Conservation (phyloP, 805 yeast species). For the Ogataea kodamae region DNA sequence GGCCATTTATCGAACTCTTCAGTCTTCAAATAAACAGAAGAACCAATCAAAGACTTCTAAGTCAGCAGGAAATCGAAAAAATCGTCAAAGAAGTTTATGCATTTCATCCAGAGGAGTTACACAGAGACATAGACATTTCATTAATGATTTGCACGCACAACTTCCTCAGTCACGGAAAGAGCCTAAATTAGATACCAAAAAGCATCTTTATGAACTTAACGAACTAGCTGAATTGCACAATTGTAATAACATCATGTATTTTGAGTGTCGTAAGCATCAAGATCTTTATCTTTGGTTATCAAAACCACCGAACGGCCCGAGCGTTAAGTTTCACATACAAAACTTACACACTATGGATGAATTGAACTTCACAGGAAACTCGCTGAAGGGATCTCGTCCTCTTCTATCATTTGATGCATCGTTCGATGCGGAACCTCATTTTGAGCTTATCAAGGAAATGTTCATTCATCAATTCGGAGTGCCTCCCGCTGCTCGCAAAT, state of each 20-base stretch:
- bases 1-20: constrained; percentile 65
- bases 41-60: constrained; percentile 34
- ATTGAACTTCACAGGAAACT: constrained; percentile 93
- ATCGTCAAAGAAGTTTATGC: constrained; percentile 83
- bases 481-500: constrained; percentile 87
- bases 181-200: constrained; percentile 91
- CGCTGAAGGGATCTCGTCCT: constrained; percentile 94
- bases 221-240: constrained; percentile 96
- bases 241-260: constrained; percentile 91
- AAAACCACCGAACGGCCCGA: constrained; percentile 98
- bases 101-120: constrained; percentile 95
- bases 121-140: constrained; percentile 90
- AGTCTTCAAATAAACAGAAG: constrained; percentile 38
- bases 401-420: constrained; percentile 80
- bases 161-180: constrained; percentile 96
- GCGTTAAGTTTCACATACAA: constrained; percentile 88
- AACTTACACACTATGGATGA: constrained; percentile 96
- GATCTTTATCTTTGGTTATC: constrained; percentile 94
- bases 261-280: constrained; percentile 94
- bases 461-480: constrained; percentile 85
- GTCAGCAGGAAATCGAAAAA: constrained; percentile 45
- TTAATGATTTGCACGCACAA: constrained; percentile 70
- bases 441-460: constrained; percentile 76
- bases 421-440: constrained; percentile 69
- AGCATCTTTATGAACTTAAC: constrained; percentile 80